A percentile compares a stretch with the other conserved stretches of the same genome.
Conservation (phyloP, 192 early-diverging fungal species). For the Gryganskiella cystojenkinii region DNA sequence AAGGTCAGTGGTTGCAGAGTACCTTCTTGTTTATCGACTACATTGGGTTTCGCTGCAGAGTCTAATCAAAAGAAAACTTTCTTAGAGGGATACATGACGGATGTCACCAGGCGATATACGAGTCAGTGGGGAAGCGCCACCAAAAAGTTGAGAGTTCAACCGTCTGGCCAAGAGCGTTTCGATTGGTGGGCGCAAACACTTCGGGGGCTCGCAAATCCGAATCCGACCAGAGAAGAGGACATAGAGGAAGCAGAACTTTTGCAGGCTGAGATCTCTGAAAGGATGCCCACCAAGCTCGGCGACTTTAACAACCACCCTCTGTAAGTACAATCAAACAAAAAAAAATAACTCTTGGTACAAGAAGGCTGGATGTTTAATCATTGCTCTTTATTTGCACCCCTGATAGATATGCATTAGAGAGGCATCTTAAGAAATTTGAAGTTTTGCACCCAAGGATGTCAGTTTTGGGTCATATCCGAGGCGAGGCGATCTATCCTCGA, state of each 20-base stretch:
- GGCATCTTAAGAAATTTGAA: constrained; percentile 85
- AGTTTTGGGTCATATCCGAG: constrained; percentile 79
- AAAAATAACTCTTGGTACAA: too few species aligned
- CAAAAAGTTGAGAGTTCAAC: constrained; percentile 58
- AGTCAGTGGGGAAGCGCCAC: constrained; percentile 62
- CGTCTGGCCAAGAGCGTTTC: constrained; percentile 44
- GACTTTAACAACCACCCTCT: constrained; percentile 87
- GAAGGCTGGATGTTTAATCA: neutral
- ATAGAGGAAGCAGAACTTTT: constrained; percentile 65
- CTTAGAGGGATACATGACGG: constrained; percentile 61
- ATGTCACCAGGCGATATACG: constrained; percentile 78
- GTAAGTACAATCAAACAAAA: too few species aligned
- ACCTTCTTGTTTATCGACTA: too few species aligned
- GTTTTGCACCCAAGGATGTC: constrained; percentile 76
- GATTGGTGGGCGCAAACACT: constrained; percentile 55
- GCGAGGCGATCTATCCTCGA: constrained; percentile 85
- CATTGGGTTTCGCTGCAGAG: too few species aligned
- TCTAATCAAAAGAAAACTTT: too few species aligned
- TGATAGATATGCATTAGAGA: constrained; percentile 79
- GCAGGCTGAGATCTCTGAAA: constrained; percentile 56
- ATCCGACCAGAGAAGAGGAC: constrained; percentile 24
- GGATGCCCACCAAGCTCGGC: constrained; percentile 81
- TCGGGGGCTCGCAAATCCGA: constrained; percentile 29
- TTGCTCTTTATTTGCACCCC: neutral
- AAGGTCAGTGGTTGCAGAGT: too few species aligned